phyloP scores from a whole-genome alignment of 2,329 filamentous ascomycete genomes.

The Pseudogymnoascus sp. region DNA sequence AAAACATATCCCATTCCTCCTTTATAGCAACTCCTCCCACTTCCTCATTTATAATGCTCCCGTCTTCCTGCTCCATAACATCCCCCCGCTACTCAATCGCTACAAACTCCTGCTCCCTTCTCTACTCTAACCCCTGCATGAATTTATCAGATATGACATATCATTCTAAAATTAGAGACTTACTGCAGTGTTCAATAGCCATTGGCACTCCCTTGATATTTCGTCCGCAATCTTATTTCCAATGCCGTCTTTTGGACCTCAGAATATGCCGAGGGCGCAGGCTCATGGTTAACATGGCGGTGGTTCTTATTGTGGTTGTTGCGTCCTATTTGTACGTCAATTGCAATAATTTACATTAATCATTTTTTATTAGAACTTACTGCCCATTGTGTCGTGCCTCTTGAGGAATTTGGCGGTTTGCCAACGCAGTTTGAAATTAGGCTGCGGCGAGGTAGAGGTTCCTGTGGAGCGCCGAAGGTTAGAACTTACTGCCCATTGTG shows the following conservation, averaged over 20 bases:
- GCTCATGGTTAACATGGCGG: neutral
- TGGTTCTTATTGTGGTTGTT: neutral
- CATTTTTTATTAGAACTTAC: neutral
- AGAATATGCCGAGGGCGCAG: neutral
- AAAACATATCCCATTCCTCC: neutral
- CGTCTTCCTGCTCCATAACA: neutral
- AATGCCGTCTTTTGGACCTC: neutral
- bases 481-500: neutral
- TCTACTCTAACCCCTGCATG: neutral
- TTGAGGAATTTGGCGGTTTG: neutral
- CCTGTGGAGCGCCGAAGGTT: neutral
- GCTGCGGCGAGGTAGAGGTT: neutral
- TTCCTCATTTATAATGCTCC: neutral
- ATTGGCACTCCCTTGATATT: neutral
- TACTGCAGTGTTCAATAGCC: neutral
- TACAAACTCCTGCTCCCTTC: neutral
- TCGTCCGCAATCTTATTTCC: neutral
- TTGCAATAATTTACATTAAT: neutral
- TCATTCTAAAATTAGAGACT: neutral
- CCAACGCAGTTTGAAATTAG: neutral
- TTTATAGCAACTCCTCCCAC: neutral
- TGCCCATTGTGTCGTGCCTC: neutral
- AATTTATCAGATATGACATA: neutral
- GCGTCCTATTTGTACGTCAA: neutral
- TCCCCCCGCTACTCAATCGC: too few species aligned